phyloP scores from a whole-genome alignment of 2,329 filamentous ascomycete species.

The Dothiorella sarmentorum region DNA sequence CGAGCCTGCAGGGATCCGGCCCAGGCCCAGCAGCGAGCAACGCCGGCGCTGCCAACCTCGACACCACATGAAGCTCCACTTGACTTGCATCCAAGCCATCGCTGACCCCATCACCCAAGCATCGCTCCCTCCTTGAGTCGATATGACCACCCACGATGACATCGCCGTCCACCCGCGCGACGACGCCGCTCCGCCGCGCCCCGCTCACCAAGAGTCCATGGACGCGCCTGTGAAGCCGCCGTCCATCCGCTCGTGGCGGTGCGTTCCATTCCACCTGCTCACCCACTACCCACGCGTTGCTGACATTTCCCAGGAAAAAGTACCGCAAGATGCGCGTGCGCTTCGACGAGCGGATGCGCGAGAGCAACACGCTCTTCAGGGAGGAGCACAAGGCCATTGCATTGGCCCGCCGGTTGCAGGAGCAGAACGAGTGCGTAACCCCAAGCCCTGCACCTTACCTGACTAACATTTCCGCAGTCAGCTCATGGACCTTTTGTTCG shows the following conservation, averaged over 20 bases:
- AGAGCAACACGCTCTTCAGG: constrained; percentile 78
- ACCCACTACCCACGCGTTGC: background rate
- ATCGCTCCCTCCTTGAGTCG: background rate
- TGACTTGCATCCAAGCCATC: background rate
- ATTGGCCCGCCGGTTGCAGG: constrained; percentile 76
- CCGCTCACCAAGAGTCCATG: constrained; percentile 1
- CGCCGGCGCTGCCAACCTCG: background rate
- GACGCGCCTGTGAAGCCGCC: constrained; percentile 2
- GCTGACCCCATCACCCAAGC: background rate
- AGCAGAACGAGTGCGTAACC: constrained; percentile 83
- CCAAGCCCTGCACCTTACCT: constrained; percentile 10
- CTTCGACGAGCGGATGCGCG: constrained; percentile 74
- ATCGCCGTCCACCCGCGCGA: background rate
- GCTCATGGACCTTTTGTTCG: constrained; percentile 80
- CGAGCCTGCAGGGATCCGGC: constrained; percentile 10
- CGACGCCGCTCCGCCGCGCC: background rate
- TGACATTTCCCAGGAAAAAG: constrained; percentile 62
- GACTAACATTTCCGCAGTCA: constrained; percentile 55
- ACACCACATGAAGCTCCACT: background rate
- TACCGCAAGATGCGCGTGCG: constrained; percentile 84
- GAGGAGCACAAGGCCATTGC: constrained; percentile 77
- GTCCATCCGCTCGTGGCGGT: constrained; percentile 17
- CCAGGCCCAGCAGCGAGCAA: background rate
- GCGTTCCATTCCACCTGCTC: background rate
- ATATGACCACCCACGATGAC: constrained; percentile 14